phyloP scores from a whole-genome alignment of 306 rosid genomes.

The Bauhinia variegata region DNA sequence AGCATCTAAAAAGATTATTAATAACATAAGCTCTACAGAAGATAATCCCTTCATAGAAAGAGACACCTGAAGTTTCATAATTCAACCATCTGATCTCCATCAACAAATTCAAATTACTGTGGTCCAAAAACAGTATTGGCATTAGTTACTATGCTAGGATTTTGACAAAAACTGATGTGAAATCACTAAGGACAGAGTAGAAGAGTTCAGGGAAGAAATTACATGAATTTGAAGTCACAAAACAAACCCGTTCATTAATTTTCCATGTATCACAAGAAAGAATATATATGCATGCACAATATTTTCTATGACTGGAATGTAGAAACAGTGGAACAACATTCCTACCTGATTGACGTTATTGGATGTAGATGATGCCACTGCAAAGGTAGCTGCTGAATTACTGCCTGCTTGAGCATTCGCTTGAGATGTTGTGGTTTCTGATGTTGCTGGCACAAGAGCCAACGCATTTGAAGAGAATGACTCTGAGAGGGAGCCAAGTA shows the following conservation, averaged over 20 bases:
- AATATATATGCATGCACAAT: not conserved
- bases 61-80: constrained; percentile 20
- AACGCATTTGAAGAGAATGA: constrained; percentile 67
- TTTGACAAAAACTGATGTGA: constrained; percentile 7
- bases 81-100: not conserved
- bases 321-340: constrained; percentile 12
- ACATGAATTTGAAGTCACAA: constrained; percentile 9
- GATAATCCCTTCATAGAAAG: constrained; percentile 2
- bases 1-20: constrained; percentile 12
- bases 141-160: not conserved
- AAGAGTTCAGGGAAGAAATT: not conserved
- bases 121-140: constrained; percentile 3
- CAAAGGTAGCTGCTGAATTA: constrained; percentile 53
- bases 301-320: constrained; percentile 18
- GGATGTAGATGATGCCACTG: constrained; percentile 51
- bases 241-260: not conserved
- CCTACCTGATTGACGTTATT: constrained; percentile 65
- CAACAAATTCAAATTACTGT: not conserved
- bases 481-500: constrained; percentile 80
- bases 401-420: constrained; percentile 40
- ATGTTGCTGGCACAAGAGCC: constrained; percentile 69
- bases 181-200: too few relatives aligned
- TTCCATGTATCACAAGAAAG: not conserved
- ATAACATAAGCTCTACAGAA: constrained; percentile 15
- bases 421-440: constrained; percentile 50